A percentile compares a stretch with the other conserved stretches of the same genome.
phyloP scores from a whole-genome alignment of 371 early-diverging fungal species.

The Mortierella sp. region DNA sequence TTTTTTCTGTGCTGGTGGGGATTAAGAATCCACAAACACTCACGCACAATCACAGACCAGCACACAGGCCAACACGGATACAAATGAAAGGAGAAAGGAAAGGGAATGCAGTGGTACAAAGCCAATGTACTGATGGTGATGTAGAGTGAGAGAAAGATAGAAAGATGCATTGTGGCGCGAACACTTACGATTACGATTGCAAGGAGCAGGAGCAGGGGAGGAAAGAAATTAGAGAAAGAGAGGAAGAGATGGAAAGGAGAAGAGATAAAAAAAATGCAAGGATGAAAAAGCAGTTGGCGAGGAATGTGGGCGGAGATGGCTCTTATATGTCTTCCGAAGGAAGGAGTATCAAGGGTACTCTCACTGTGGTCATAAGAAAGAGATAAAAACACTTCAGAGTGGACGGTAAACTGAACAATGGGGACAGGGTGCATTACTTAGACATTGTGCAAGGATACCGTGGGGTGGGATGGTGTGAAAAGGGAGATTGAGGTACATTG shows the following conservation, averaged over 20 bases:
- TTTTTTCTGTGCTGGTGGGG: not conserved
- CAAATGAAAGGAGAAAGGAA: not conserved
- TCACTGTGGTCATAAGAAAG: not conserved
- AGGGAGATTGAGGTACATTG: constrained; percentile 1
- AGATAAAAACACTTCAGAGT: not conserved
- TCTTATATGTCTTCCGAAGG: not conserved
- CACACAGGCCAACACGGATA: constrained; percentile 4
- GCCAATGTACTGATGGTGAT: not conserved
- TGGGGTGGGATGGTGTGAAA: constrained; percentile 16
- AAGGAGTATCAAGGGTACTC: not conserved
- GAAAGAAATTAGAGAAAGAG: not conserved
- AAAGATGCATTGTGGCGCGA: not conserved
- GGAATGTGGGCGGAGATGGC: constrained; percentile 6
- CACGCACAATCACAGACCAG: not conserved
- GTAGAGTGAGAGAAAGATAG: not conserved
- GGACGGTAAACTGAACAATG: not conserved
- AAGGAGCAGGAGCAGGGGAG: not conserved
- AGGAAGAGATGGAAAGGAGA: not conserved
- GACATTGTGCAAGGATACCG: constrained; percentile 34
- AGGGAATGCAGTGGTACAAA: not conserved
- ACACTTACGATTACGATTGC: not conserved
- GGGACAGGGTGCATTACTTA: not conserved
- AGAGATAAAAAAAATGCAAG: not conserved
- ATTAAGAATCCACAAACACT: not conserved
- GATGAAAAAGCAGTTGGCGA: not conserved